phyloP scores from a whole-genome alignment of 208 protist genomes.

The Porcisia hertigi region DNA sequence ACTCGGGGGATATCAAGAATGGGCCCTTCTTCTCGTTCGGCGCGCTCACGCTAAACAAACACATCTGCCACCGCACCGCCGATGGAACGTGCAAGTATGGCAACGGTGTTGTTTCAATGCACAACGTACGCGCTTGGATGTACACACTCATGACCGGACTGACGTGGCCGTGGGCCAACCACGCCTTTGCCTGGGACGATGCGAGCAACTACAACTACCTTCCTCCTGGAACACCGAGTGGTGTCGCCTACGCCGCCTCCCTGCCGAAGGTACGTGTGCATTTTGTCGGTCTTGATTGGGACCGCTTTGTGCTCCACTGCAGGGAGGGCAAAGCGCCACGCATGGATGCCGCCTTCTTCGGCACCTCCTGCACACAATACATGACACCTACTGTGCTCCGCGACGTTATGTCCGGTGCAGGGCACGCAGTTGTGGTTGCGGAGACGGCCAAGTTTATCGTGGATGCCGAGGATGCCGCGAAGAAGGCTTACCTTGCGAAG shows the following conservation, averaged over 20 bases:
- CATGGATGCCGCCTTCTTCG: conserved; percentile 84
- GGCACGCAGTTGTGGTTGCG: conserved; percentile 65
- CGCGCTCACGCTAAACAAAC: conserved; percentile 64
- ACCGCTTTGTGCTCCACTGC: conserved; percentile 60
- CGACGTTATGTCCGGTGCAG: conserved; percentile 34
- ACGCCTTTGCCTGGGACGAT: conserved; percentile 90
- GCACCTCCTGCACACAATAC: conserved; percentile 74
- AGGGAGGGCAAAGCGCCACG: conserved; percentile 27
- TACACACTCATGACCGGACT: conserved; percentile 83
- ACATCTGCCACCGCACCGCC: conserved; percentile 66
- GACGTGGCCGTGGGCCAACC: conserved; percentile 85
- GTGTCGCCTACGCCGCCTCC: conserved; percentile 44
- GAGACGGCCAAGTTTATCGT: conserved; percentile 93
- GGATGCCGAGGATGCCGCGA: conserved; percentile 75
- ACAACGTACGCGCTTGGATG: conserved; percentile 90
- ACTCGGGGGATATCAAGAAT: conserved; percentile 85
- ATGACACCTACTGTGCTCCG: conserved; percentile 56
- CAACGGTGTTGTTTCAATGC: conserved; percentile 87
- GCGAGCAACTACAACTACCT: conserved; percentile 82
- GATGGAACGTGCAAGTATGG: conserved; percentile 91
- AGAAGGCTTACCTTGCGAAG: conserved; percentile 71
- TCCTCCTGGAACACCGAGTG: conserved; percentile 65
- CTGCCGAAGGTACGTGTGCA: conserved; percentile 75
- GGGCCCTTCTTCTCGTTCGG: conserved; percentile 87
- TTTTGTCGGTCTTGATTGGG: conserved; percentile 78